A percentile compares a stretch with the other conserved stretches of the same genome.
These are phyloP conservation scores for Heliamphora pulchella DNA, from an alignment of 179 eudicot species.

Conservation along the genomic window DNA sequence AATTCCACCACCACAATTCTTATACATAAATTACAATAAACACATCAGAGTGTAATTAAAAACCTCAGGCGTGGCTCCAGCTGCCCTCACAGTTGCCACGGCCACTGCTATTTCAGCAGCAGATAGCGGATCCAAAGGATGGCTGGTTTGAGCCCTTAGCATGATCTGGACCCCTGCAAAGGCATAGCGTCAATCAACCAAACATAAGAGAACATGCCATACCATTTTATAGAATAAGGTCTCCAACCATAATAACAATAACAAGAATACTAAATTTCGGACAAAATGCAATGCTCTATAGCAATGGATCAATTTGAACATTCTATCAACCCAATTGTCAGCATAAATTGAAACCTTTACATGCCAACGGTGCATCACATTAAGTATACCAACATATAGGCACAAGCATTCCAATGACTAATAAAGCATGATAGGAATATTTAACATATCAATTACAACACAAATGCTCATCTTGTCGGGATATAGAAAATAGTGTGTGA, in stretches of 20 bases:
- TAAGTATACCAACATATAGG: neutral
- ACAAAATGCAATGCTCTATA: neutral
- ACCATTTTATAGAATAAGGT: neutral
- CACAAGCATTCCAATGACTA: conserved; percentile 2
- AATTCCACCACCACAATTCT: neutral
- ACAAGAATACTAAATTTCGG: neutral
- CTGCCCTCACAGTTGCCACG: conserved; percentile 92
- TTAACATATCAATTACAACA: neutral
- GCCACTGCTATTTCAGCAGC: conserved; percentile 91
- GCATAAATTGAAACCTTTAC: neutral
- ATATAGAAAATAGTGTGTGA: neutral
- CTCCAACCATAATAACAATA: neutral
- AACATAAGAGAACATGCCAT: neutral
- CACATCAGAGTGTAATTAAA: neutral
- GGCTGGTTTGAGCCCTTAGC: conserved; percentile 71
- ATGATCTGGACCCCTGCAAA: conserved; percentile 44
- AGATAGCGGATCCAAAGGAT: conserved; percentile 89
- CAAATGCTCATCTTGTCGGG: neutral
- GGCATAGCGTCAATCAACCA: conserved; percentile 14
- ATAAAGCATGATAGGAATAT: neutral
- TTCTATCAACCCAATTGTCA: neutral
- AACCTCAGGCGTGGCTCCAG: conserved; percentile 99
- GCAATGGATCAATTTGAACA: neutral
- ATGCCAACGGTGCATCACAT: neutral
- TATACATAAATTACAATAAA: neutral